These are phyloP conservation scores for Auricularia auricula-judae DNA, from an alignment of 768 basidiomycete genomes.

Conservation along the genomic window DNA sequence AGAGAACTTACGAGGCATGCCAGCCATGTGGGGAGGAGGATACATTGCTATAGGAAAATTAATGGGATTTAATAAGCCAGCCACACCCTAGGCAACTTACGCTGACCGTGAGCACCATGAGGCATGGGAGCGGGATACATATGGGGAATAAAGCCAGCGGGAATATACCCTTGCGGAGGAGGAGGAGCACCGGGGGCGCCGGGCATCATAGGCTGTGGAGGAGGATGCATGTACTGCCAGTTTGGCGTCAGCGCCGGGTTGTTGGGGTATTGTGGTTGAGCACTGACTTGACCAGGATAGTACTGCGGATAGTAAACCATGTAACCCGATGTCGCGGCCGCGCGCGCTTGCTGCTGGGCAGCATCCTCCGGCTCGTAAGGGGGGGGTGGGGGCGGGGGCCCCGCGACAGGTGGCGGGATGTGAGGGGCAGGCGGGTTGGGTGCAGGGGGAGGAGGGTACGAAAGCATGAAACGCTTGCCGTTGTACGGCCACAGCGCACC, in stretches of 20 bases:
- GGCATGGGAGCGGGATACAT: constrained; percentile 80
- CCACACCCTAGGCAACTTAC: constrained; percentile 3
- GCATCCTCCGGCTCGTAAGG: constrained; percentile 70
- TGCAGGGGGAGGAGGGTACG: constrained; percentile 53
- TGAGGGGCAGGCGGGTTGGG: constrained; percentile 53
- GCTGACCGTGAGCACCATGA: constrained; percentile 44
- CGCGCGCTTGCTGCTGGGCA: constrained; percentile 35
- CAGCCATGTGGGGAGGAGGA: constrained; percentile 66
- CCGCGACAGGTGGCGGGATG: constrained; percentile 36
- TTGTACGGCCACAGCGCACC: constrained; percentile 79
- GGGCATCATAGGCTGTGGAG: constrained; percentile 68
- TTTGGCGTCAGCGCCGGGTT: background rate
- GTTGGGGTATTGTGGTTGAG: background rate
- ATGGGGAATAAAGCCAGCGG: constrained; percentile 70
- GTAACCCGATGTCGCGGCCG: constrained; percentile 33
- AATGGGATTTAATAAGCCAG: background rate
- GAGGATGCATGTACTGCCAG: background rate
- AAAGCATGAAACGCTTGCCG: constrained; percentile 73
- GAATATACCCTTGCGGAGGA: constrained; percentile 72
- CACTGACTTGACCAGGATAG: constrained; percentile 63
- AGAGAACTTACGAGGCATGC: constrained; percentile 60
- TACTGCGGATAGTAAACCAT: constrained; percentile 76
- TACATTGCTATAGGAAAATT: constrained; percentile 56
- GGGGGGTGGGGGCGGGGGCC: constrained; percentile 50
- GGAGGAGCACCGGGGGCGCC: constrained; percentile 58